Evolutionary conservation across 2,329 filamentous ascomycete genomes (phyloP), one percentile per base, ranked within the genome.

Genomic region (Monosporascus cannonballus): DNA sequence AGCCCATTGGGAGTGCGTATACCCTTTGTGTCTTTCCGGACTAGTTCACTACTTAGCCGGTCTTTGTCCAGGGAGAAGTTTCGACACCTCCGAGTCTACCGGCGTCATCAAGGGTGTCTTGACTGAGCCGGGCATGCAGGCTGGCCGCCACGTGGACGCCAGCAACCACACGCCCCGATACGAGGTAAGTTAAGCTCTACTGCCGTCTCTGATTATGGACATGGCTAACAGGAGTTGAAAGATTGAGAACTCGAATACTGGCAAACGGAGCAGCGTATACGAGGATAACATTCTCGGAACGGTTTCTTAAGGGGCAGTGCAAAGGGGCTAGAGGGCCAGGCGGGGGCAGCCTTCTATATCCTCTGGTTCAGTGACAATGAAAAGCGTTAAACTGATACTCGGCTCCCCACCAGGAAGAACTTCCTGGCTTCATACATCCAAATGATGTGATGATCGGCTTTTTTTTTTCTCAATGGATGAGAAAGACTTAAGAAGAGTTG

Each of bases 181-280:
- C 34, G 56, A 61, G 50, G 59, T 52, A 22, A 53, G 53, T 27
- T 4, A 27, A 36, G 14, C 6, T 8, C 14, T 3, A 34, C 11
- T n/a, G 8, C 4, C 4, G 7, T 18, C n/a, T 6, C 3, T 22
- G 4, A 15, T 27, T 22, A 17, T 17, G 25, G 4, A 25, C 44
- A 22, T 27, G 18, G 17, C 52, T 8, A 52, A 24, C 5, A 15
- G 3, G 14, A 11, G 2, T 8, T 14, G 20, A 34, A 38, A 58
- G 57, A 61, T 61, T 17, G 47, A 59, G 18, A 61, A 61, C 22
- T 53, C 59, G 15, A 58, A 61, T 15, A 59, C 59, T 4, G 55
- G 56, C 11, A 59, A 58, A 25, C 50, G 34, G 18, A 58, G 52
- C 6, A 54, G 51, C 22, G 49, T 59, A 9, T 58, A 57, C 4